phyloP scores from a whole-genome alignment of 257 asterid genomes.

The Petrea volubilis region DNA sequence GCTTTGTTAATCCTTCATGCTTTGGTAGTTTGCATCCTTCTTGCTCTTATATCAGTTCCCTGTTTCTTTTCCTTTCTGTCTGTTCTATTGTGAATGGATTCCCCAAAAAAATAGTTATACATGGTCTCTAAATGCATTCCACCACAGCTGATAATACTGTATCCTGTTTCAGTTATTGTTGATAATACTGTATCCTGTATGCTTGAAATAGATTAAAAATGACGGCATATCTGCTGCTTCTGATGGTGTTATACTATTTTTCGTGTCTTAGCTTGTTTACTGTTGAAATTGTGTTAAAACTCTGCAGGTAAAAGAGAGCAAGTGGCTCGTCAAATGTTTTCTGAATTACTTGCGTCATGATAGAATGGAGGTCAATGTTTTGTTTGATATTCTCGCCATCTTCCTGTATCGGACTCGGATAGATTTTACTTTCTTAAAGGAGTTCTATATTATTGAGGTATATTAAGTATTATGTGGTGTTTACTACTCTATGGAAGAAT shows the following conservation, averaged over 20 bases:
- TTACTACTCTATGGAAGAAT: conserved; percentile 3
- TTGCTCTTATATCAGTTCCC: neutral
- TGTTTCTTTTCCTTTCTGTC: neutral
- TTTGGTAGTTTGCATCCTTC: neutral
- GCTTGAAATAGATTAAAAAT: neutral
- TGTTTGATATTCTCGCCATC: conserved; percentile 91
- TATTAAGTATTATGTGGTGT: conserved; percentile 15
- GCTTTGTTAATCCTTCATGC: neutral
- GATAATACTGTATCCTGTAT: neutral
- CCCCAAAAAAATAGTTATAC: conserved; percentile 2
- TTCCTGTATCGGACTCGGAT: conserved; percentile 89
- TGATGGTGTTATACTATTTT: neutral
- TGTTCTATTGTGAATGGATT: neutral
- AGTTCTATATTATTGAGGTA: conserved; percentile 97
- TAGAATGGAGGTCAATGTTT: conserved; percentile 76
- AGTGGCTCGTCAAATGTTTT: conserved; percentile 99
- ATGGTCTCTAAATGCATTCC: neutral
- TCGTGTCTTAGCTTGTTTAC: conserved; percentile 14
- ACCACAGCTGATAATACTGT: neutral
- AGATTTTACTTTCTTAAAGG: conserved; percentile 96
- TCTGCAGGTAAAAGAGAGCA: conserved; percentile 98
- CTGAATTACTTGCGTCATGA: conserved; percentile 93
- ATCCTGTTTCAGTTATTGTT: neutral
- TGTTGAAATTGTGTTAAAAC: conserved; percentile 19
- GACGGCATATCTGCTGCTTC: neutral